Evolutionary conservation across 2,329 filamentous ascomycete genomes (phyloP).

Genomic region (Sporothrix sp.): DNA sequence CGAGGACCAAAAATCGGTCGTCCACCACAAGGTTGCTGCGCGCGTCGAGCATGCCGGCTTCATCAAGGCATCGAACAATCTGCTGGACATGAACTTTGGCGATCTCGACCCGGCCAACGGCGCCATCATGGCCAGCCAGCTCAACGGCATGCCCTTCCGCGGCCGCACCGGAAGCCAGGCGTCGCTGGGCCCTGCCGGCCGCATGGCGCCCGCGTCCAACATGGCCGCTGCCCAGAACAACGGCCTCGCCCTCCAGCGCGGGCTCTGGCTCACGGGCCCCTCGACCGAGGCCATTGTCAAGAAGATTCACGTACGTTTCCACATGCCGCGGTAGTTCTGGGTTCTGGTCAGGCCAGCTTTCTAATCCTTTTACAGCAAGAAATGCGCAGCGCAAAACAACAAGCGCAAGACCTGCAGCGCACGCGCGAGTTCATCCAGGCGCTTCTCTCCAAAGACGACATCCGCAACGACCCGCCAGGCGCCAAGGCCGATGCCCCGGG

Average conservation of each 20-base stretch:
- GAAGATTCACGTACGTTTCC: slow-evolving; percentile 59
- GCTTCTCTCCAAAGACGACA: slow-evolving; percentile 61
- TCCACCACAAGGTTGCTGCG: slow-evolving; percentile 95
- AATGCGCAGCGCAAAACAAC: slow-evolving; percentile 80
- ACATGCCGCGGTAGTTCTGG: not conserved
- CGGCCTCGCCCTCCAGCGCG: slow-evolving; percentile 61
- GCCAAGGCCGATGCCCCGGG: slow-evolving; percentile 38
- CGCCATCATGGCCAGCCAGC: slow-evolving; percentile 55
- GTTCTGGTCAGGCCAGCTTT: not conserved
- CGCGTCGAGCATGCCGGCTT: slow-evolving; percentile 94
- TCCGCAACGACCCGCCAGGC: slow-evolving; percentile 38
- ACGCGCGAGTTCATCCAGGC: slow-evolving; percentile 73
- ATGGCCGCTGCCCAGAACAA: slow-evolving; percentile 43
- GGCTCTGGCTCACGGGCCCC: slow-evolving; percentile 79
- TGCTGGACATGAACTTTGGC: slow-evolving; percentile 83
- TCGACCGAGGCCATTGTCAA: slow-evolving; percentile 94
- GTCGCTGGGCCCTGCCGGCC: slow-evolving; percentile 52
- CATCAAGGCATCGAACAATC: slow-evolving; percentile 61
- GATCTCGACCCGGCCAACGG: slow-evolving; percentile 77
- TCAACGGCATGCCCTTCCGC: slow-evolving; percentile 58
- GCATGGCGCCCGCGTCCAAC: slow-evolving; percentile 44
- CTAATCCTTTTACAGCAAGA: slow-evolving; percentile 51
- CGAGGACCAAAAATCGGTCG: slow-evolving; percentile 96
- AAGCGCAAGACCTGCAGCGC: slow-evolving; percentile 74
- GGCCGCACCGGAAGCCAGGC: slow-evolving; percentile 59